These are phyloP conservation scores for Clavaria fumosa DNA, from an alignment of 768 basidiomycete species.

Conservation along the genomic window DNA sequence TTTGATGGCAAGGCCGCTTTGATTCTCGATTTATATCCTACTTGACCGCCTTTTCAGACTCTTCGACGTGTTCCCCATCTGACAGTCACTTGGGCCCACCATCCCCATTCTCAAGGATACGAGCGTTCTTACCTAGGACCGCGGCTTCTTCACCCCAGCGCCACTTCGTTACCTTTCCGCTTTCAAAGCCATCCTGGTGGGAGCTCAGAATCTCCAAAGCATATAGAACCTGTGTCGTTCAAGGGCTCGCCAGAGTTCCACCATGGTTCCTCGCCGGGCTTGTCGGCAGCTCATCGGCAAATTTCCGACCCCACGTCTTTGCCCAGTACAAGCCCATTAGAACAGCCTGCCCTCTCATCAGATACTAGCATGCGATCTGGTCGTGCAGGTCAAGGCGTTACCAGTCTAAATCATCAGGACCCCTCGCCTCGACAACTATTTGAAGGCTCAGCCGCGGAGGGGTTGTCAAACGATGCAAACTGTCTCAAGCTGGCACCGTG, in stretches of 20 bases:
- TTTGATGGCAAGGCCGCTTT: slow-evolving; percentile 32
- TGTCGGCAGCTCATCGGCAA: no score
- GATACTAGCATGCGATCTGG: background rate
- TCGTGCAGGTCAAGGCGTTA: background rate
- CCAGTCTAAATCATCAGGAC: no score
- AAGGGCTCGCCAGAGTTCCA: no score
- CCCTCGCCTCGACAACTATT: no score
- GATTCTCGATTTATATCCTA: background rate
- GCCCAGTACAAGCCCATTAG: background rate
- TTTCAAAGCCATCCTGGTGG: slow-evolving; percentile 13
- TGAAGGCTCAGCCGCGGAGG: no score
- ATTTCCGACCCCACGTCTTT: no score
- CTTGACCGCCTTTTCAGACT: slow-evolving; percentile 28
- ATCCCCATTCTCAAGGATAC: slow-evolving; percentile 20
- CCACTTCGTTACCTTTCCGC: slow-evolving; percentile 19
- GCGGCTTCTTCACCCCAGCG: slow-evolving; percentile 7
- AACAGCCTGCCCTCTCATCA: background rate
- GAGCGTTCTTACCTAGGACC: slow-evolving; percentile 9
- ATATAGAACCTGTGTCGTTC: no score
- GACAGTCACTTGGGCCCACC: slow-evolving; percentile 70
- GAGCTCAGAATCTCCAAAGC: no score
- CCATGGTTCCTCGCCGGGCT: no score
- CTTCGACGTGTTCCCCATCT: slow-evolving; percentile 56
- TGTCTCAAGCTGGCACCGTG: slow-evolving; percentile 12
- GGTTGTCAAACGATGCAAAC: no score